Evolutionary conservation across 108 stramenopile genomes (phyloP).

Genomic region (Asterionellopsis glacialis): DNA sequence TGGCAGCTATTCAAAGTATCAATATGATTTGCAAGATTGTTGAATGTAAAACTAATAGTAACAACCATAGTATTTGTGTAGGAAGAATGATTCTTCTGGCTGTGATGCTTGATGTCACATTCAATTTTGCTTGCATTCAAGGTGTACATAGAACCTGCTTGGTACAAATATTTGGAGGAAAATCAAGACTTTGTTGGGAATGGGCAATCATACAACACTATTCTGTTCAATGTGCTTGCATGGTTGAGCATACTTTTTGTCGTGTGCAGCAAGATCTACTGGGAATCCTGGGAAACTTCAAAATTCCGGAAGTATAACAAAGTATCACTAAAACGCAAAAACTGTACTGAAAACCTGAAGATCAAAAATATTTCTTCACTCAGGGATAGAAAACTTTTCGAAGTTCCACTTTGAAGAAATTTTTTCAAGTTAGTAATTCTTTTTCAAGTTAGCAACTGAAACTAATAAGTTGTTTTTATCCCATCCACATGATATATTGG

Average conservation of each 20-base stretch:
- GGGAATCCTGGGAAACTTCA: too few relatives aligned
- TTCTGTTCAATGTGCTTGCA: conserved; percentile 61
- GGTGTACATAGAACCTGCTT: conserved; percentile 64
- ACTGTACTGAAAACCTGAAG: too few relatives aligned
- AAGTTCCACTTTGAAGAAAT: too few relatives aligned
- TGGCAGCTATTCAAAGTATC: conserved; percentile 85
- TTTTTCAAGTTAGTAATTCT: too few relatives aligned
- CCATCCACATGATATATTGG: too few relatives aligned
- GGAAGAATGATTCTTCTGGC: conserved; percentile 77
- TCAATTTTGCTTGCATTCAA: conserved; percentile 74
- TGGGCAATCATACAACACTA: conserved; percentile 51
- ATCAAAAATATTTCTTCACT: too few relatives aligned
- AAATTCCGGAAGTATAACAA: too few relatives aligned
- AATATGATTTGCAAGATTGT: conserved; percentile 81
- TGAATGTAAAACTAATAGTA: conserved; percentile 36
- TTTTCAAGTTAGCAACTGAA: too few relatives aligned
- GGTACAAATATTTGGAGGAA: conserved; percentile 51
- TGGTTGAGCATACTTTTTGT: conserved; percentile 50
- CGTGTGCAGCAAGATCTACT: conserved; percentile 51
- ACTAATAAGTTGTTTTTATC: too few relatives aligned
- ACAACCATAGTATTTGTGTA: conserved; percentile 73
- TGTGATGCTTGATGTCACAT: conserved; percentile 75
- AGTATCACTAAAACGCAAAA: too few relatives aligned
- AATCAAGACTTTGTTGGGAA: conserved; percentile 53
- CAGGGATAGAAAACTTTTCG: too few relatives aligned